phyloP scores from a whole-genome alignment of 2,329 filamentous ascomycete genomes.

The Periconia digitata region DNA sequence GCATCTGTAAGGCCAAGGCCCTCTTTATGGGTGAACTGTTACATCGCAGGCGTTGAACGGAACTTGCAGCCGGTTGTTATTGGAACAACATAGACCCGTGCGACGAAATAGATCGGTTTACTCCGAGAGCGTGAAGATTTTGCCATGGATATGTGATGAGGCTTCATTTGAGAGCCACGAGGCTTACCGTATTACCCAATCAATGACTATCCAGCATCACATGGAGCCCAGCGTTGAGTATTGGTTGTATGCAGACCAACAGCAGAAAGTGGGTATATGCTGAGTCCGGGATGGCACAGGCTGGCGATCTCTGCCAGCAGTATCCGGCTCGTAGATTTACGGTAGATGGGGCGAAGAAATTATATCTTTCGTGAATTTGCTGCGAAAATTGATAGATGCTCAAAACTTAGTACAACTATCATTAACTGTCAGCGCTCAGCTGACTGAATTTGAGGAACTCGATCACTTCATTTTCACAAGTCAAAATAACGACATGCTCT shows the following conservation, averaged over 20 bases:
- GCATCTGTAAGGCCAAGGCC: not conserved
- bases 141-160: not conserved
- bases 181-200: conserved; percentile 3
- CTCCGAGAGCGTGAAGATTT: conserved; percentile 1
- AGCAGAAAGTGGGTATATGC: not conserved
- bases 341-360: not conserved
- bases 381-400: too few relatives aligned
- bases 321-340: not conserved
- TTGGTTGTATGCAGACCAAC: not conserved
- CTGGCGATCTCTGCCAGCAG: not conserved
- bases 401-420: too few relatives aligned
- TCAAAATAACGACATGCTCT: not conserved
- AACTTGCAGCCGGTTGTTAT: not conserved
- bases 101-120: not conserved
- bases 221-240: not conserved
- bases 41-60: not conserved
- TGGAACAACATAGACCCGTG: not conserved
- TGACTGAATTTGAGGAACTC: too few relatives aligned
- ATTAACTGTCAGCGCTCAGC: too few relatives aligned
- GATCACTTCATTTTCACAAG: too few relatives aligned
- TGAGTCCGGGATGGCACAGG: not conserved
- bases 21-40: not conserved
- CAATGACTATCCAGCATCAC: not conserved
- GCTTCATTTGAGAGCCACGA: not conserved
- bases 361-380: too few relatives aligned